These are phyloP conservation scores for Spathaspora hagerdaliae DNA, from an alignment of 805 yeast species.

Conservation along the genomic window DNA sequence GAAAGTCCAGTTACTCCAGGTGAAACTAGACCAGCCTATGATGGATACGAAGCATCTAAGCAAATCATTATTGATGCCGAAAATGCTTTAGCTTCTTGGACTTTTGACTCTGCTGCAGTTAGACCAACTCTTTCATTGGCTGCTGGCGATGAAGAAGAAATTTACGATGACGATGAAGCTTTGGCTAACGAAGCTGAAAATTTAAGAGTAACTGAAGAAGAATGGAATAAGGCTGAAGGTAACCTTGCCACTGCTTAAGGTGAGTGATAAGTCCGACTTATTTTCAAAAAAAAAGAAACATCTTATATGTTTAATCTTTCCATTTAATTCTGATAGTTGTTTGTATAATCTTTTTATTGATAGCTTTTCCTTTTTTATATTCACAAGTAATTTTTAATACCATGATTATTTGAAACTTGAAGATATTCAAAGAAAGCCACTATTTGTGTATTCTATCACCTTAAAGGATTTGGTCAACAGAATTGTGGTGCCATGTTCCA, in stretches of 20 bases:
- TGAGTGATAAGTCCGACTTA: too few species aligned
- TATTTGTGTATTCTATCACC: too few species aligned
- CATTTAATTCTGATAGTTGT: not conserved
- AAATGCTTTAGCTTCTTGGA: conserved; percentile 93
- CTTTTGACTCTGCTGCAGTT: conserved; percentile 90
- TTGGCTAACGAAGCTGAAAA: conserved; percentile 41
- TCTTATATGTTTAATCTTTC: not conserved
- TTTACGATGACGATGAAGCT: conserved; percentile 31
- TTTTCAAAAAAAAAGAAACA: too few species aligned
- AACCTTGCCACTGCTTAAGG: not conserved
- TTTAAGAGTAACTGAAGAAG: conserved; percentile 54
- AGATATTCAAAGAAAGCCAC: too few species aligned
- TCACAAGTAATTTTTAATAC: not conserved
- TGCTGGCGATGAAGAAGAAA: conserved; percentile 52
- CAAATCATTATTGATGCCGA: conserved; percentile 97
- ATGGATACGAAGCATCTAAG: conserved; percentile 96
- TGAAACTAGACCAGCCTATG: conserved; percentile 97
- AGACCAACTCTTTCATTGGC: conserved; percentile 85
- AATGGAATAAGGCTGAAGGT: conserved; percentile 27
- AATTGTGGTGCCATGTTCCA: too few species aligned
- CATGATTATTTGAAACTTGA: not conserved
- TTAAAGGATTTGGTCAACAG: too few species aligned
- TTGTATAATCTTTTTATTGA: not conserved
- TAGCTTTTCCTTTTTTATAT: not conserved
- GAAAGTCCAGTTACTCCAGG: conserved; percentile 98